A percentile compares a stretch with the other conserved stretches of the same genome.
phyloP scores from a whole-genome alignment of 208 protist genomes.

The Leishmania martiniquensis region DNA sequence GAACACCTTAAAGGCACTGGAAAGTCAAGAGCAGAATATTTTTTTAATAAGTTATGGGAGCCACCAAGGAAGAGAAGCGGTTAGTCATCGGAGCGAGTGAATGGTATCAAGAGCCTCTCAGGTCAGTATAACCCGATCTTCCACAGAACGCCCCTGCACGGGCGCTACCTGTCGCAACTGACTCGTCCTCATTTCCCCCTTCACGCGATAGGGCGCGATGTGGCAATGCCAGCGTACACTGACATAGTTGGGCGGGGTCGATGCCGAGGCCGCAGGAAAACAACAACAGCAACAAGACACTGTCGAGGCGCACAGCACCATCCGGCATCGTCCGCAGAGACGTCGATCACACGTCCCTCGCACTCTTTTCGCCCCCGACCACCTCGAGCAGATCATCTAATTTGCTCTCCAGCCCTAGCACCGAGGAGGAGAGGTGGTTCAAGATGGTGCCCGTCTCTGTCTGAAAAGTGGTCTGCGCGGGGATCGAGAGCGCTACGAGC shows the following conservation, averaged over 20 bases:
- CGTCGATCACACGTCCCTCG: not conserved
- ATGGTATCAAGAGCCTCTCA: not conserved
- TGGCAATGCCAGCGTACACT: not conserved
- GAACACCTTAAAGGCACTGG: no score
- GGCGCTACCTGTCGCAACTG: not conserved
- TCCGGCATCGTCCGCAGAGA: not conserved
- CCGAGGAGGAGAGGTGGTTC: constrained; percentile 68
- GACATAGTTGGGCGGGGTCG: not conserved
- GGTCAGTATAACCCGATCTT: not conserved
- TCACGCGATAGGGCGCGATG: not conserved
- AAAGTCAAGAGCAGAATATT: no score
- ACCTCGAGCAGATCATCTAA: constrained; percentile 60
- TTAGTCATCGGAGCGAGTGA: no score
- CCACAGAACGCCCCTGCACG: not conserved
- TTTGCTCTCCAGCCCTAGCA: constrained; percentile 78
- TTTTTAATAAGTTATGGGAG: no score
- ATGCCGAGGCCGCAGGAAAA: not conserved
- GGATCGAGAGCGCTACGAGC: constrained; percentile 33
- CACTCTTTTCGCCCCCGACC: constrained; percentile 17
- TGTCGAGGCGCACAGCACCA: not conserved
- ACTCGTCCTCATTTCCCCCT: no score
- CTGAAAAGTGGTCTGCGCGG: constrained; percentile 39
- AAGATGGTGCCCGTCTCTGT: constrained; percentile 73
- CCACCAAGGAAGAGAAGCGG: no score
- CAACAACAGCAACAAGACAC: no score